These are phyloP conservation scores for Cyclotella baltica DNA, from an alignment of 108 stramenopile genomes.

Conservation along the genomic window DNA sequence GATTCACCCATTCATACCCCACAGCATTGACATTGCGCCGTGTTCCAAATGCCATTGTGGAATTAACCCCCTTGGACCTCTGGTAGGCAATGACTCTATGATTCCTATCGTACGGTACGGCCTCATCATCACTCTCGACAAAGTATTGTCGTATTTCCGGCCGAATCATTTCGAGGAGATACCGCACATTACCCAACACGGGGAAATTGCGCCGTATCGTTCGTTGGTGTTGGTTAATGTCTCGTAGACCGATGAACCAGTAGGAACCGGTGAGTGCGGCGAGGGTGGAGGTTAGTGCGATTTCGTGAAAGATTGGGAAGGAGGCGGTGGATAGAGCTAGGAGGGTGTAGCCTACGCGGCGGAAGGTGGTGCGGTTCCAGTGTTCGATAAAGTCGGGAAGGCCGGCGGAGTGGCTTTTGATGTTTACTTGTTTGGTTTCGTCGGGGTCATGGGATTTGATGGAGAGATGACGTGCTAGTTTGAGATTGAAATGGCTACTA, in stretches of 20 bases:
- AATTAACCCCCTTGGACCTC: slow-evolving; percentile 68
- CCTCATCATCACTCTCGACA: slow-evolving; percentile 82
- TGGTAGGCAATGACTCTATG: slow-evolving; percentile 78
- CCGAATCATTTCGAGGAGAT: slow-evolving; percentile 85
- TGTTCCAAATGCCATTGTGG: slow-evolving; percentile 77
- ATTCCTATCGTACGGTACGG: slow-evolving; percentile 71
- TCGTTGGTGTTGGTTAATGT: slow-evolving; percentile 74
- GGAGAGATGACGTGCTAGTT: too few relatives aligned
- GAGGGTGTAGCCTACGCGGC: slow-evolving; percentile 67
- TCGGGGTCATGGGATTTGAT: too few relatives aligned
- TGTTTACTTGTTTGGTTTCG: too few relatives aligned
- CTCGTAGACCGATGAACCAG: slow-evolving; percentile 78
- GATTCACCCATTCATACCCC: slow-evolving; percentile 86
- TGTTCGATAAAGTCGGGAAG: slow-evolving; percentile 73
- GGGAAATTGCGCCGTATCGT: slow-evolving; percentile 88
- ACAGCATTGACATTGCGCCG: slow-evolving; percentile 54
- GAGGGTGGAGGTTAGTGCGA: slow-evolving; percentile 30
- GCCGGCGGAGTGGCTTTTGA: too few relatives aligned
- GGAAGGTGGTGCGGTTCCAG: slow-evolving; percentile 63
- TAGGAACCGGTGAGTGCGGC: slow-evolving; percentile 61
- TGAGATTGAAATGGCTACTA: too few relatives aligned
- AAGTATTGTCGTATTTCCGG: slow-evolving; percentile 88
- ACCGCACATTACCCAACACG: slow-evolving; percentile 84
- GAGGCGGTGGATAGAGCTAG: slow-evolving; percentile 24
- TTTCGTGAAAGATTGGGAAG: background rate